Base-by-base conservation (phyloP, 176 grass and related monocot genomes). In the Microstegium vimineum region DNA sequence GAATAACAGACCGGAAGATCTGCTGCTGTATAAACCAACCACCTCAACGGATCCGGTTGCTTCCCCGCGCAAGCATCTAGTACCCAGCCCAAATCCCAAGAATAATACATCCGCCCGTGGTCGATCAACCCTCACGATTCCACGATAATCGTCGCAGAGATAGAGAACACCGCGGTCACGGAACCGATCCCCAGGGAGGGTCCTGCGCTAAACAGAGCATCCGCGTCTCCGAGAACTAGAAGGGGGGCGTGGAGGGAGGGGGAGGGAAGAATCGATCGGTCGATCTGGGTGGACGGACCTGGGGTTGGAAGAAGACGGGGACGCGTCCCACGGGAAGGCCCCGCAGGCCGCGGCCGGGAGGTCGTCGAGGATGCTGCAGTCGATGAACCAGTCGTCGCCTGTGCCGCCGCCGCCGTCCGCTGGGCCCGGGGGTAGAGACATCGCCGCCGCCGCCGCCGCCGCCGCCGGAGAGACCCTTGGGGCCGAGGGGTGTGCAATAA, bases 311-410 rank as follows among this genome's bases (percentile, higher is more conserved):
- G 79, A 83, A 12, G 88, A 86, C 34, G 75, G 79, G 47, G 79
- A 83, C 14, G 88, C 74, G 74, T 74, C 79, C 88, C 88, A 90
- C 46, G 73, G 79, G 84, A 90, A 90, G 38, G 79, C 73, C 17
- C 84, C 88, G 73, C 88, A 82, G 5, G 83, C 79, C 4, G 61
- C 88, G 14, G 46, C 74, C 35, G 88, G 88, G 59, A 90, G 84
- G 80, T 86, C 88, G 66, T 86, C 84, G 38, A 90, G 88, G 84
- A 90, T 86, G 67, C 74, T 67, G 79, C 88, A 90, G 74, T 86
- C 67, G 38, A 90, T 74, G 79, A 90, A 90, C 88, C 88, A 90
- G 30, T 90, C 74, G 6, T 90, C 88, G 45, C 66, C 73, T 22
- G 40, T 23, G 45, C 42, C 26, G 20, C 36, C 71, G n/a, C 83